phyloP scores from a whole-genome alignment of 257 asterid species.

The Penstemon davidsonii region DNA sequence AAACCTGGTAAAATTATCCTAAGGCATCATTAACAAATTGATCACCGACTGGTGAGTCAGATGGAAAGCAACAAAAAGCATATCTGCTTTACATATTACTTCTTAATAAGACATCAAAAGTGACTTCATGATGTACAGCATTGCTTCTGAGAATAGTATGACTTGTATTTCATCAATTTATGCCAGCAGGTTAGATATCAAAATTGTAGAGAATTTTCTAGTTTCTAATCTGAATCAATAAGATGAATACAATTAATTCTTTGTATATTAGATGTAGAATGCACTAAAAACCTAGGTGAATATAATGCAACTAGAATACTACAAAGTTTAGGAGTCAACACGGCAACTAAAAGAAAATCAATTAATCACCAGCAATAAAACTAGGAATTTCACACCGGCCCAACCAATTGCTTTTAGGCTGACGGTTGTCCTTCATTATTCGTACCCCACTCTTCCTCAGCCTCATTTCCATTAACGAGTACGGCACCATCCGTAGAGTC shows the following conservation, averaged over 20 bases:
- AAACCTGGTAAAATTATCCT: background rate
- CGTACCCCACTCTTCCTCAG: conserved; percentile 99
- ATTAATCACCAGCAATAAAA: conserved; percentile 88
- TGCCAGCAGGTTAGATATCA: conserved; percentile 4
- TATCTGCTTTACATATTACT: no score
- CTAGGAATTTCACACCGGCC: conserved; percentile 80
- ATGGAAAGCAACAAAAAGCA: background rate
- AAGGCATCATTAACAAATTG: conserved; percentile 13
- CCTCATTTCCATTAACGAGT: conserved; percentile 80
- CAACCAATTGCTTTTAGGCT: conserved; percentile 96
- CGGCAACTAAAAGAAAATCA: conserved; percentile 58
- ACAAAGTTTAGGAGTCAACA: conserved; percentile 35
- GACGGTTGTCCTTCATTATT: conserved; percentile 92
- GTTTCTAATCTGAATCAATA: conserved; percentile 11
- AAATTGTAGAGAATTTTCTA: conserved; percentile 1
- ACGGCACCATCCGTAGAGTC: conserved; percentile 91
- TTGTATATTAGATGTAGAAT: conserved; percentile 20
- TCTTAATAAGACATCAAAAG: background rate
- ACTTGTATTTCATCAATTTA: conserved; percentile 8
- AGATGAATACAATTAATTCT: conserved; percentile 17
- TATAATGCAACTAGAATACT: conserved; percentile 19
- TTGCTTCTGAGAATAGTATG: background rate
- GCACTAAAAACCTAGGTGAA: conserved; percentile 21
- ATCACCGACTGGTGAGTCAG: background rate
- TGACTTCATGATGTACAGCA: conserved; percentile 15